A percentile compares a stretch with the other conserved stretches of the same genome.
Conservation (phyloP, 768 basidiomycete genomes). For the Agrocybe pediades region DNA sequence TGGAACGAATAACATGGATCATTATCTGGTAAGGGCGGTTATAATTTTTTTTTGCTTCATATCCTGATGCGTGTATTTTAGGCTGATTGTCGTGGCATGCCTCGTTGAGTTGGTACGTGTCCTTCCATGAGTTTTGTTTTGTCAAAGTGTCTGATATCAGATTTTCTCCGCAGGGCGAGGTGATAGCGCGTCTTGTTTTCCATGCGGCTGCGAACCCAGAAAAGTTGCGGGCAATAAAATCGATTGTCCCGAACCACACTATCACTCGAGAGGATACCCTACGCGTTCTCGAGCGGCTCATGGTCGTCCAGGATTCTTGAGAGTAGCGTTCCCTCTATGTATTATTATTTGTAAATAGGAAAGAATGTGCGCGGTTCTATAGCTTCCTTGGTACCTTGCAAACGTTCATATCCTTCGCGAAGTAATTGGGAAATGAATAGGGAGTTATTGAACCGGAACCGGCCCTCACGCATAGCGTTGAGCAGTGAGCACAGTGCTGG, state of each 20-base stretch:
- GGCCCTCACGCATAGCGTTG: too few species aligned
- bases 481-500: too few species aligned
- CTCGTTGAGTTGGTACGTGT: slow-evolving; percentile 81
- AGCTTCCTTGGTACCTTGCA: too few species aligned
- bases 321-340: too few species aligned
- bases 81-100: slow-evolving; percentile 88
- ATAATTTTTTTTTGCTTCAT: slow-evolving; percentile 14
- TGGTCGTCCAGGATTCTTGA: slow-evolving; percentile 17
- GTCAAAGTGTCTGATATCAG: not conserved
- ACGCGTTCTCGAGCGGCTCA: slow-evolving; percentile 43
- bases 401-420: too few species aligned
- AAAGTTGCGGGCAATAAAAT: not conserved
- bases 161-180: slow-evolving; percentile 63
- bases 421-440: too few species aligned
- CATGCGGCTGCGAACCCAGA: slow-evolving; percentile 50
- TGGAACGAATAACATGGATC: slow-evolving; percentile 82
- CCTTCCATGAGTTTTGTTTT: not conserved
- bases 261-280: slow-evolving; percentile 41
- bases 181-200: slow-evolving; percentile 74
- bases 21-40: slow-evolving; percentile 42
- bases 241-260: slow-evolving; percentile 5
- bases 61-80: slow-evolving; percentile 31
- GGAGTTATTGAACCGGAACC: too few species aligned
- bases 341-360: too few species aligned
- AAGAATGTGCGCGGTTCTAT: too few species aligned